phyloP scores from a whole-genome alignment of 257 asterid species.

The Nicotiana paniculata region DNA sequence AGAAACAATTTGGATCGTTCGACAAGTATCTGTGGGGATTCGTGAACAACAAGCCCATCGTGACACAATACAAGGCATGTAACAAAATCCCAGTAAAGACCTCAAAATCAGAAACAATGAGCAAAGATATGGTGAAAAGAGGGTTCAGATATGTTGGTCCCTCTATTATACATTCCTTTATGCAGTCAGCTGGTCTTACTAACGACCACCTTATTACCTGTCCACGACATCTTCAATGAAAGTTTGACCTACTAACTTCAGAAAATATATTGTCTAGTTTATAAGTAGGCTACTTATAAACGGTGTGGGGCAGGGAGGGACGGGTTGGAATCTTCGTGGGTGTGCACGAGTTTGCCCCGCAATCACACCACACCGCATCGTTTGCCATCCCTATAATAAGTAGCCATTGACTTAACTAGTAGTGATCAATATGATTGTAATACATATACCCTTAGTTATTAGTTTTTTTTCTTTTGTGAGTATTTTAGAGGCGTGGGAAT shows the following conservation, averaged over 20 bases:
- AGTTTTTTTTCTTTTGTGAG: not conserved
- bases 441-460: not conserved
- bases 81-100: conserved; percentile 76
- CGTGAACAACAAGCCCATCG: conserved; percentile 52
- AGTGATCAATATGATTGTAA: not conserved
- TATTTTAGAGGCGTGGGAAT: not conserved
- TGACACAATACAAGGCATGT: conserved; percentile 48
- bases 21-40: conserved; percentile 69
- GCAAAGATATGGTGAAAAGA: conserved; percentile 77
- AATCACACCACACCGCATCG: too few relatives aligned
- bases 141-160: conserved; percentile 81
- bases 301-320: too few relatives aligned
- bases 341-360: too few relatives aligned
- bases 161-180: conserved; percentile 69
- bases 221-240: conserved; percentile 44
- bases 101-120: conserved; percentile 73
- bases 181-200: conserved; percentile 86
- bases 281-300: too few relatives aligned
- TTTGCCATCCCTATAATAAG: too few relatives aligned
- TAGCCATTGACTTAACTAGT: not conserved
- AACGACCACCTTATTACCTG: conserved; percentile 71
- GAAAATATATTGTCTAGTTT: not conserved
- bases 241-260: too few relatives aligned
- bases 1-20: conserved; percentile 50
- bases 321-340: too few relatives aligned